Percentiles rank a stretch among this genome's conserved stretches.
Evolutionary conservation across 2,329 filamentous ascomycete species (phyloP).

Genomic region (Chrysosphaeria jannelii): DNA sequence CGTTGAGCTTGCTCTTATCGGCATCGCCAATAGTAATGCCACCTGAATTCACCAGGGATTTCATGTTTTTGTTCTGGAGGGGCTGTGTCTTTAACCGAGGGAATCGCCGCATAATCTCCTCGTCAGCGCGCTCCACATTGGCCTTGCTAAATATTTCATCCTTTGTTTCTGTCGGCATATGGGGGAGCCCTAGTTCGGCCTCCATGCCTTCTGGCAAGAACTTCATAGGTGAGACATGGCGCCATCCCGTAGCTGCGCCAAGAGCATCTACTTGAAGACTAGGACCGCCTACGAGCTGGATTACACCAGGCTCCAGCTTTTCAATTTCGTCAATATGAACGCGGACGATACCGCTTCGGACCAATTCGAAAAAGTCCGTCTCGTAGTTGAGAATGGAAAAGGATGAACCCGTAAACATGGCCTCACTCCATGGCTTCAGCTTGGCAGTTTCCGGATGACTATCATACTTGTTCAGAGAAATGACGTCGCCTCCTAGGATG

Average conservation of each 20-base stretch:
- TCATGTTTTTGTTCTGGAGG: constrained; percentile 14
- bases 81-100: constrained; percentile 22
- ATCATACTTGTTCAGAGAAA: constrained; percentile 21
- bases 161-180: constrained; percentile 7
- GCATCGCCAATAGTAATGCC: constrained; percentile 9
- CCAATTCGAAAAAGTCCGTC: constrained; percentile 23
- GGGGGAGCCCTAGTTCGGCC: constrained; percentile 18
- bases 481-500: constrained; percentile 22
- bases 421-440: constrained; percentile 19
- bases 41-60: constrained; percentile 12
- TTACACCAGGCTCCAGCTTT: constrained; percentile 13
- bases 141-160: constrained; percentile 9
- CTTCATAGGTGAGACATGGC: constrained; percentile 17
- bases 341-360: constrained; percentile 18
- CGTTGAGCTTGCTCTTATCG: constrained; percentile 6
- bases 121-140: constrained; percentile 15
- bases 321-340: constrained; percentile 22
- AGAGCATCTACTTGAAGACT: constrained; percentile 18
- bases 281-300: constrained; percentile 20
- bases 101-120: constrained; percentile 20
- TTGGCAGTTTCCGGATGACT: constrained; percentile 19
- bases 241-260: constrained; percentile 28
- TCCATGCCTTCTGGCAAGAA: constrained; percentile 19
- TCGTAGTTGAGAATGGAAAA: constrained; percentile 30
- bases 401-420: constrained; percentile 21